These are phyloP conservation scores for Jamesozyma lodderae DNA, from an alignment of 805 yeast genomes.

Conservation along the genomic window DNA sequence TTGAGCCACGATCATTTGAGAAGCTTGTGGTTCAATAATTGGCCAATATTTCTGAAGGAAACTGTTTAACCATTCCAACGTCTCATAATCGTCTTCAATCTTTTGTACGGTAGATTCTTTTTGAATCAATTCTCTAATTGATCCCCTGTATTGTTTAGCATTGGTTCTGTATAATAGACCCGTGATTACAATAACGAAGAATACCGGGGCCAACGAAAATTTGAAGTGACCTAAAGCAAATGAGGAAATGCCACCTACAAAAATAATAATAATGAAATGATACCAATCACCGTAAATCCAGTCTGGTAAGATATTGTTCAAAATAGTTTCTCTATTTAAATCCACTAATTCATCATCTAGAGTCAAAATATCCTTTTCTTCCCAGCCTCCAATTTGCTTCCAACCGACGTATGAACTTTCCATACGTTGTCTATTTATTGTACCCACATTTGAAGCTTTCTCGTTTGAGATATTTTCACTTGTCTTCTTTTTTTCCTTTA, in stretches of 20 bases:
- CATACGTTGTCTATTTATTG: slow-evolving; percentile 11
- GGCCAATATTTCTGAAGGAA: slow-evolving; percentile 90
- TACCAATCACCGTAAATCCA: slow-evolving; percentile 90
- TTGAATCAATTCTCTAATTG: slow-evolving; percentile 70
- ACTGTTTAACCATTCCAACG: slow-evolving; percentile 91
- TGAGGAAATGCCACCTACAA: slow-evolving; percentile 59
- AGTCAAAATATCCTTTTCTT: slow-evolving; percentile 53
- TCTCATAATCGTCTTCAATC: slow-evolving; percentile 82
- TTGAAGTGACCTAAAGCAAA: slow-evolving; percentile 72
- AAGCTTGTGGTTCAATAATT: slow-evolving; percentile 77
- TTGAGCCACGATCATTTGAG: slow-evolving; percentile 77
- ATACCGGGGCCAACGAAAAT: slow-evolving; percentile 73
- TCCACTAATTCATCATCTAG: slow-evolving; percentile 66
- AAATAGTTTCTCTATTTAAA: slow-evolving; percentile 58
- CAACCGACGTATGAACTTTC: slow-evolving; percentile 76
- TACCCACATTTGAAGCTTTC: slow-evolving; percentile 14
- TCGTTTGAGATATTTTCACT: slow-evolving; percentile 18
- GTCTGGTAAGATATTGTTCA: slow-evolving; percentile 71
- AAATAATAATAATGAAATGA: slow-evolving; percentile 69
- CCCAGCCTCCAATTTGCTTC: slow-evolving; percentile 90
- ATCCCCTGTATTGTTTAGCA: slow-evolving; percentile 66
- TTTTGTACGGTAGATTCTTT: slow-evolving; percentile 74
- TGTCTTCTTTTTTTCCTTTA: slow-evolving; percentile 1
- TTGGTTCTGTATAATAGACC: slow-evolving; percentile 75
- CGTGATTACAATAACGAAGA: slow-evolving; percentile 54